These are phyloP conservation scores for Tanacetum coccineum DNA, from an alignment of 129 eudicot genomes.

Conservation along the genomic window DNA sequence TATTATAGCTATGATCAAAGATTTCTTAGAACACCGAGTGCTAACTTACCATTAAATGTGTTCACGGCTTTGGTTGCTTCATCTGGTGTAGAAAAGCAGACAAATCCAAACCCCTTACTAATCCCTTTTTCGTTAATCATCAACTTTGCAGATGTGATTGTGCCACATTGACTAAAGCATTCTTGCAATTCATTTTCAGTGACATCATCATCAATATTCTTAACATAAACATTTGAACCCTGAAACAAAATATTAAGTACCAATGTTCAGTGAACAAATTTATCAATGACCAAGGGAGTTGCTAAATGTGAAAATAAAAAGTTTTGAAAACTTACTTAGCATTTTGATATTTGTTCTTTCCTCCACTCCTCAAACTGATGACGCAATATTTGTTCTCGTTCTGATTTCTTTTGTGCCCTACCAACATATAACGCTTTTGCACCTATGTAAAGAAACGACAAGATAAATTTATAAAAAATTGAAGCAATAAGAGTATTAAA, in stretches of 20 bases:
- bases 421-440: slow-evolving; percentile 71
- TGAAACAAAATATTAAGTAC: slow-evolving; percentile 16
- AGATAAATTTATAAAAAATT: neutral
- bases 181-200: slow-evolving; percentile 64
- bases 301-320: neutral
- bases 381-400: slow-evolving; percentile 66
- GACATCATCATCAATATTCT: slow-evolving; percentile 68
- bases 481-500: neutral
- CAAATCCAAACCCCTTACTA: slow-evolving; percentile 91
- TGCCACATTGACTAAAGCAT: slow-evolving; percentile 75
- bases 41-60: slow-evolving; percentile 57
- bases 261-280: neutral
- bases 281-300: neutral
- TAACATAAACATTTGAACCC: slow-evolving; percentile 86
- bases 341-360: slow-evolving; percentile 61
- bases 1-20: too few relatives aligned
- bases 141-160: slow-evolving; percentile 70
- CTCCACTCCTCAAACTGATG: slow-evolving; percentile 70
- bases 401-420: slow-evolving; percentile 88
- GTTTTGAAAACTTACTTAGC: slow-evolving; percentile 40
- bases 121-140: slow-evolving; percentile 75
- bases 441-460: slow-evolving; percentile 37
- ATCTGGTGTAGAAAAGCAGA: slow-evolving; percentile 74
- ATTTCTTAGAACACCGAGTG: neutral
- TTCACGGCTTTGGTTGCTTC: slow-evolving; percentile 75